These are phyloP conservation scores for Cenococcum geophilum DNA, from an alignment of 495 filamentous ascomycete species.

Conservation along the genomic window DNA sequence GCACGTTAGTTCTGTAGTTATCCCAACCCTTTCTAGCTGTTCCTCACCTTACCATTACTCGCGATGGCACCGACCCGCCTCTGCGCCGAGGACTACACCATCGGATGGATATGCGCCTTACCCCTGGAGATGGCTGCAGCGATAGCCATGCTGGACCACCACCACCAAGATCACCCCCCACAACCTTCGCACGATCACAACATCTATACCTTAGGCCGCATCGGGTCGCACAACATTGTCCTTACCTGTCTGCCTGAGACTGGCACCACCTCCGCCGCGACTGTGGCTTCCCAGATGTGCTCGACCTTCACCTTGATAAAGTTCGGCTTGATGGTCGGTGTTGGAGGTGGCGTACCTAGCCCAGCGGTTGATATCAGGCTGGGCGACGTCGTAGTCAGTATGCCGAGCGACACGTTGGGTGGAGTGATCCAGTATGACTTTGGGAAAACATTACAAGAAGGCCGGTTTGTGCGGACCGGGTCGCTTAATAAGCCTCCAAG, in stretches of 20 bases:
- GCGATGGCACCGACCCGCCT: too few relatives aligned
- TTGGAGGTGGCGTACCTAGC: too few relatives aligned
- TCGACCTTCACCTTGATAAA: conserved; percentile 12
- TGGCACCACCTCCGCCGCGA: conserved; percentile 34
- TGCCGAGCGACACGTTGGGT: conserved; percentile 28
- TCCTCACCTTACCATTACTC: too few relatives aligned
- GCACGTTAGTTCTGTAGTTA: too few relatives aligned
- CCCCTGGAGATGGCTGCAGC: neutral
- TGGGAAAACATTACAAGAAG: neutral
- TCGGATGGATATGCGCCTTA: neutral
- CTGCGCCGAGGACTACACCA: too few relatives aligned
- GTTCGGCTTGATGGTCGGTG: conserved; percentile 22
- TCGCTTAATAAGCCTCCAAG: neutral
- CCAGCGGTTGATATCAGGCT: conserved; percentile 30
- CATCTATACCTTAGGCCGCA: conserved; percentile 34
- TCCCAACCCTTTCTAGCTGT: too few relatives aligned
- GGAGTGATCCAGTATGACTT: conserved; percentile 39
- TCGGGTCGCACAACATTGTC: conserved; percentile 36
- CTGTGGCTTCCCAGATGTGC: conserved; percentile 6
- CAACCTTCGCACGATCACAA: conserved; percentile 8
- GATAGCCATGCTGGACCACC: neutral
- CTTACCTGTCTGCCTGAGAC: conserved; percentile 34
- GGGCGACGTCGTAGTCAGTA: conserved; percentile 40
- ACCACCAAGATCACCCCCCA: neutral
- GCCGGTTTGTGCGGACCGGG: neutral